phyloP scores from a whole-genome alignment of 345 rosid genomes.

The Brassica carinata region DNA sequence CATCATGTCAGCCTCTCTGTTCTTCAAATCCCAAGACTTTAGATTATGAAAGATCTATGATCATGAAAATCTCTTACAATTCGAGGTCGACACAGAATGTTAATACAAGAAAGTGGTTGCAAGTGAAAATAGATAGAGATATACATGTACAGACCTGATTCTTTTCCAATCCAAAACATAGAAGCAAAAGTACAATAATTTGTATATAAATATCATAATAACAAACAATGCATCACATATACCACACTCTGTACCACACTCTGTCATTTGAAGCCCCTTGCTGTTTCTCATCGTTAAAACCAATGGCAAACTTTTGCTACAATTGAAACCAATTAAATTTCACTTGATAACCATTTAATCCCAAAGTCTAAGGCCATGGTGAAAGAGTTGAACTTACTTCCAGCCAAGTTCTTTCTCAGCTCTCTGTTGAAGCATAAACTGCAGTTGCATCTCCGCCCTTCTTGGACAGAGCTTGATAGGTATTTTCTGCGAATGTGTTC shows the following conservation, averaged over 20 bases:
- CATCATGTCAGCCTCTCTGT: background rate
- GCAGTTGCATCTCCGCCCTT: constrained; percentile 91
- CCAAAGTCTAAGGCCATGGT: background rate
- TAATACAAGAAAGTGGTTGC: constrained; percentile 15
- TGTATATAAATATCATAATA: constrained; percentile 27
- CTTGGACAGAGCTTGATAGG: constrained; percentile 76
- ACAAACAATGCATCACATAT: constrained; percentile 35
- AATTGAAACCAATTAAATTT: constrained; percentile 7
- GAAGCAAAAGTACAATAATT: constrained; percentile 18
- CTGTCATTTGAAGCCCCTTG: no score
- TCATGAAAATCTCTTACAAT: background rate
- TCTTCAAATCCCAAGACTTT: background rate
- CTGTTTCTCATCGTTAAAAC: no score
- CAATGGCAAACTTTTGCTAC: background rate
- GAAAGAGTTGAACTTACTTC: constrained; percentile 59
- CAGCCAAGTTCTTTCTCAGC: constrained; percentile 90
- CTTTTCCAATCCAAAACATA: background rate
- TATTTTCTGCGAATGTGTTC: constrained; percentile 60
- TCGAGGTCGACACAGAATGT: constrained; percentile 5
- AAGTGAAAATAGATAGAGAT: constrained; percentile 1
- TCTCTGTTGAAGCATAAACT: constrained; percentile 76
- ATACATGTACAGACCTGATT: constrained; percentile 39
- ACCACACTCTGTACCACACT: no score
- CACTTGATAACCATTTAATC: background rate
- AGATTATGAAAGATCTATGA: background rate